Evolutionary conservation across 352 stramenopile species (phyloP).

Genomic region (Pythium apleroticum): DNA sequence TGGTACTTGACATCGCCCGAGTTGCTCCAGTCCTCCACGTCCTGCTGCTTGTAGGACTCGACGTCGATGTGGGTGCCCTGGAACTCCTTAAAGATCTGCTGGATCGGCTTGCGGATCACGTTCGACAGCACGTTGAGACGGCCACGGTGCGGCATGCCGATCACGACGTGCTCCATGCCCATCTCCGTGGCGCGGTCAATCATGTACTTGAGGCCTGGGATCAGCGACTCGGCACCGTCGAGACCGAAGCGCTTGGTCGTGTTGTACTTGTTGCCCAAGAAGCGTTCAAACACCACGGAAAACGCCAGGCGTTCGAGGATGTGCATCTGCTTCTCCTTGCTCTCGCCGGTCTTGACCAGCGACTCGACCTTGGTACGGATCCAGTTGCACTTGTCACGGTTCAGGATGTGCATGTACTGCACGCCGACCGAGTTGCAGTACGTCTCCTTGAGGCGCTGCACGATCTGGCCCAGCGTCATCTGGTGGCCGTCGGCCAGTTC

Average conservation of each 20-base stretch:
- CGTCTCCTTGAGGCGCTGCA: slow-evolving; percentile 93
- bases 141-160: slow-evolving; percentile 98
- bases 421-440: slow-evolving; percentile 97
- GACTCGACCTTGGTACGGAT: slow-evolving; percentile 91
- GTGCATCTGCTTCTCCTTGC: slow-evolving; percentile 94
- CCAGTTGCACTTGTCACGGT: slow-evolving; percentile 98
- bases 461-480: slow-evolving; percentile 95
- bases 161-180: slow-evolving; percentile 96
- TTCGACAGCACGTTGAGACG: slow-evolving; percentile 98
- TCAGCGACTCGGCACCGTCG: slow-evolving; percentile 96
- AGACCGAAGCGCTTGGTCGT: slow-evolving; percentile 99
- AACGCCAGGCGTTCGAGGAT: slow-evolving; percentile 97
- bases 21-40: slow-evolving; percentile 87
- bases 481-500: slow-evolving; percentile 66
- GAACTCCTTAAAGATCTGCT: slow-evolving; percentile 92
- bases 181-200: slow-evolving; percentile 95
- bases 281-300: slow-evolving; percentile 98
- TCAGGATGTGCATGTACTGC: slow-evolving; percentile 99
- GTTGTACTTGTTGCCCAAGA: slow-evolving; percentile 97
- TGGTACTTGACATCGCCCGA: slow-evolving; percentile 89
- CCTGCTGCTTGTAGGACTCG: slow-evolving; percentile 78
- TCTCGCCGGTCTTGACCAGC: slow-evolving; percentile 65
- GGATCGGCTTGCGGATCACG: slow-evolving; percentile 97
- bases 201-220: slow-evolving; percentile 94
- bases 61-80: slow-evolving; percentile 95